Evolutionary conservation across 768 basidiomycete species (phyloP).

Genomic region (Trametes sanguinea): DNA sequence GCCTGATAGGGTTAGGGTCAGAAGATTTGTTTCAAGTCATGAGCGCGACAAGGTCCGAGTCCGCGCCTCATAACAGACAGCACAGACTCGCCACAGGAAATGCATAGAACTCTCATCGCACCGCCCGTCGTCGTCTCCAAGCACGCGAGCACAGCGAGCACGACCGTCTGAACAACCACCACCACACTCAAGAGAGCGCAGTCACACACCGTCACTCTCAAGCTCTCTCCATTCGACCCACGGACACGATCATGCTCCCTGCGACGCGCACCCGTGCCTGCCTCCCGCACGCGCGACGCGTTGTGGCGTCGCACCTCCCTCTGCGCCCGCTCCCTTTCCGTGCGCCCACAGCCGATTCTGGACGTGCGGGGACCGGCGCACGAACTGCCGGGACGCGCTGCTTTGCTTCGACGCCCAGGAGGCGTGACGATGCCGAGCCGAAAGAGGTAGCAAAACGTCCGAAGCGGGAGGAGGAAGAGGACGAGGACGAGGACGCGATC

Average conservation of each 20-base stretch:
- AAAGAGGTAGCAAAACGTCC: slow-evolving; percentile 1
- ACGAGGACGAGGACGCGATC: slow-evolving; percentile 18
- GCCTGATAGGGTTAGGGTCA: slow-evolving; percentile 14
- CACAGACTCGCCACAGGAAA: not conserved
- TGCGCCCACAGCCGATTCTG: not conserved
- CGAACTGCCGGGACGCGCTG: slow-evolving; percentile 2
- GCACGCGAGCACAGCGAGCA: not conserved
- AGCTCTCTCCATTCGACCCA: no score
- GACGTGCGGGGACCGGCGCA: not conserved
- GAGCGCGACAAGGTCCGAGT: slow-evolving; percentile 4
- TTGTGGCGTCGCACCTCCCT: slow-evolving; percentile 4
- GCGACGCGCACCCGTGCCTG: slow-evolving; percentile 9
- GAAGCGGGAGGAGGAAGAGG: slow-evolving; percentile 4
- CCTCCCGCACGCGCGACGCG: slow-evolving; percentile 14
- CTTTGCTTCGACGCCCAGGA: not conserved
- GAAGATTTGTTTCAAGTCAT: slow-evolving; percentile 5
- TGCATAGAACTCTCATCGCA: not conserved
- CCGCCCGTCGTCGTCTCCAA: not conserved
- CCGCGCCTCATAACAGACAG: not conserved
- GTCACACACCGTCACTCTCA: not conserved
- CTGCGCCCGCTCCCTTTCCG: not conserved
- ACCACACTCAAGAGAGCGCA: not conserved
- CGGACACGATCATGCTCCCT: slow-evolving; percentile 8
- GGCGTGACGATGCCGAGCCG: not conserved
- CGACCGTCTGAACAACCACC: not conserved